Evolutionary conservation across 305 asterid genomes (phyloP).

Genomic region (Plantago lanceolata): DNA sequence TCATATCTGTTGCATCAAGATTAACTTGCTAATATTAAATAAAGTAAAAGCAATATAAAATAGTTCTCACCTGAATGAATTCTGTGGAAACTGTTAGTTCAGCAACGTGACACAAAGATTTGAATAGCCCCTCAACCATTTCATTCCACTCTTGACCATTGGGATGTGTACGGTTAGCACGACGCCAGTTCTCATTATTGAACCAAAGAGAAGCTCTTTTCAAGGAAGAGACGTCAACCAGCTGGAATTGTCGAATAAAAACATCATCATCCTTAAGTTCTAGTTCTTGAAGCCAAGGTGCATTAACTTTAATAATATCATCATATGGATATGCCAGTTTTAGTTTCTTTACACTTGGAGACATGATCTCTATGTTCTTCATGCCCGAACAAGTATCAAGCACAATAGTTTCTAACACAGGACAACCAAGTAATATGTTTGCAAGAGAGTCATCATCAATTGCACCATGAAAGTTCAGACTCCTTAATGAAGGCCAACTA

Average conservation of each 20-base stretch:
- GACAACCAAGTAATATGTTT: not conserved
- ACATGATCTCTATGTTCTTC: not conserved
- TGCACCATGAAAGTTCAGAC: not conserved
- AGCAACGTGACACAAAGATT: not conserved
- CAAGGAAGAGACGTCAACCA: slow-evolving; percentile 3
- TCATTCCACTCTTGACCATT: slow-evolving; percentile 4
- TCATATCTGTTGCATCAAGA: too few species aligned
- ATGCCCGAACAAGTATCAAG: not conserved
- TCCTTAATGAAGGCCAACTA: not conserved
- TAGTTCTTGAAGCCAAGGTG: slow-evolving; percentile 4
- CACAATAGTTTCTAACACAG: not conserved
- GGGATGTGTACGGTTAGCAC: not conserved
- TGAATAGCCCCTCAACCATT: not conserved
- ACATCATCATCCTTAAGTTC: not conserved
- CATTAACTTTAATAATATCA: not conserved
- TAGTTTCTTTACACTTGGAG: slow-evolving; percentile 1
- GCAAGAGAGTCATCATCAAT: not conserved
- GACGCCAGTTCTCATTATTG: not conserved
- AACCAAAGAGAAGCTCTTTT: too few species aligned
- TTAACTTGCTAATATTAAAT: not conserved
- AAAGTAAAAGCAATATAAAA: not conserved
- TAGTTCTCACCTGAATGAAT: not conserved
- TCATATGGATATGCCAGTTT: not conserved
- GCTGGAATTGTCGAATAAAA: not conserved
- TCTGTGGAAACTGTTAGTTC: not conserved